Conservation (phyloP, 768 basidiomycete genomes). For the Brasilioporus rufonigricans region DNA sequence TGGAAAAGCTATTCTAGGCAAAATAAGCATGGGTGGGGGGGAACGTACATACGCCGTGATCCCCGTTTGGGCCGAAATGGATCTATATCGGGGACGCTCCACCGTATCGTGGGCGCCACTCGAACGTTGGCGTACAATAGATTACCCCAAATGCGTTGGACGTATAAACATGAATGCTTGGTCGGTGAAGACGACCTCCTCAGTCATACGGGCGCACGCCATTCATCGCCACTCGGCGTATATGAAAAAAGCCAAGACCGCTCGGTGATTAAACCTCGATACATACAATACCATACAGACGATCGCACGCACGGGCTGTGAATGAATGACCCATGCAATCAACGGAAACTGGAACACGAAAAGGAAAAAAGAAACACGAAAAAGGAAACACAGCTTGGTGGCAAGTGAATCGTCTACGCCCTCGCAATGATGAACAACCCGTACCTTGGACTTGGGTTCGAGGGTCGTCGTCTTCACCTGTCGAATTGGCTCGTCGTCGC, state of each 20-base stretch:
- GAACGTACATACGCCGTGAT: too few relatives aligned
- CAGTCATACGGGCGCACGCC: background rate
- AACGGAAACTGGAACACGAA: background rate
- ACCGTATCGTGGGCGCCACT: background rate
- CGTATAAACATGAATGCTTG: background rate
- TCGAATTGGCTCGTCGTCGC: background rate
- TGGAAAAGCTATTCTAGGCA: conserved; percentile 49
- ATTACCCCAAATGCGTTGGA: background rate
- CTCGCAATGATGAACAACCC: too few relatives aligned
- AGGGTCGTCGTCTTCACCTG: too few relatives aligned
- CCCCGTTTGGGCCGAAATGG: background rate
- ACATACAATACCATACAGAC: background rate
- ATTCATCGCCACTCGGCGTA: background rate
- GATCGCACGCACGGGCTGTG: background rate
- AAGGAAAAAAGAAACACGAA: too few relatives aligned
- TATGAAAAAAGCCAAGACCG: background rate
- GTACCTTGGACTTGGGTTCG: too few relatives aligned
- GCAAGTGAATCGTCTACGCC: too few relatives aligned
- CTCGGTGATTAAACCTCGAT: too few relatives aligned
- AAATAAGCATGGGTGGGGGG: too few relatives aligned
- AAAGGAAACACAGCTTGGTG: too few relatives aligned
- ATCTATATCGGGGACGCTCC: background rate
- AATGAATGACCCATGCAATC: background rate
- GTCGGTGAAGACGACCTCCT: background rate
- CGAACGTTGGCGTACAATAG: background rate